Conservation (phyloP, 345 rosid genomes). For the Gossypium stocksii region DNA sequence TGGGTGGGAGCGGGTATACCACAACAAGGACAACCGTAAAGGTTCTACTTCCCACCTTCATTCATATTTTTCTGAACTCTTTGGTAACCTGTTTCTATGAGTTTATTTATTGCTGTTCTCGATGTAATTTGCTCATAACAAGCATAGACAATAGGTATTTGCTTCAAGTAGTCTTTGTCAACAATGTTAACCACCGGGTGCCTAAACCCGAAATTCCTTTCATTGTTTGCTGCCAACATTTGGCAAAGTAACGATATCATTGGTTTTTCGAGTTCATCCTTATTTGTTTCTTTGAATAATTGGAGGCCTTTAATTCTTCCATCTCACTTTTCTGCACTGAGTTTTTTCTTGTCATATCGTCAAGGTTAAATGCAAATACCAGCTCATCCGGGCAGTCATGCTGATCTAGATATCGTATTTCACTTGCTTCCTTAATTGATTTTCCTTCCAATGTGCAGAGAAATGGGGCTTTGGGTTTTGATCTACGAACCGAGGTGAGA, state of each 20-base stretch:
- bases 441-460: slow-evolving; percentile 30
- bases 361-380: not conserved
- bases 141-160: not conserved
- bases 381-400: not conserved
- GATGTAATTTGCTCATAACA: not conserved
- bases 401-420: not conserved
- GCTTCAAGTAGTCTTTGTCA: not conserved
- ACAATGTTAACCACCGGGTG: not conserved
- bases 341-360: not conserved
- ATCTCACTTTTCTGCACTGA: not conserved
- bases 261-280: not conserved
- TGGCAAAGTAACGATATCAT: not conserved
- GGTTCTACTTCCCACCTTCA: slow-evolving; percentile 27
- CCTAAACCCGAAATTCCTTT: not conserved
- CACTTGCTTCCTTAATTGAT: not conserved
- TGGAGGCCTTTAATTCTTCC: not conserved
- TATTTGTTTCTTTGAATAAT: not conserved
- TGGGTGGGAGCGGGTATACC: slow-evolving; percentile 55
- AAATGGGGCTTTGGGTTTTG: slow-evolving; percentile 31
- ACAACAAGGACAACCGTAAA: slow-evolving; percentile 27
- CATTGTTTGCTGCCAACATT: not conserved
- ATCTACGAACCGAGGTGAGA: slow-evolving; percentile 66
- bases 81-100: not conserved
- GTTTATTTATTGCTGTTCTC: not conserved
- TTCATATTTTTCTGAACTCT: not conserved